Percentiles rank a stretch among this genome's conserved stretches.
phyloP scores from a whole-genome alignment of 192 early-diverging fungal species.

The Backusella tuberculispora region DNA sequence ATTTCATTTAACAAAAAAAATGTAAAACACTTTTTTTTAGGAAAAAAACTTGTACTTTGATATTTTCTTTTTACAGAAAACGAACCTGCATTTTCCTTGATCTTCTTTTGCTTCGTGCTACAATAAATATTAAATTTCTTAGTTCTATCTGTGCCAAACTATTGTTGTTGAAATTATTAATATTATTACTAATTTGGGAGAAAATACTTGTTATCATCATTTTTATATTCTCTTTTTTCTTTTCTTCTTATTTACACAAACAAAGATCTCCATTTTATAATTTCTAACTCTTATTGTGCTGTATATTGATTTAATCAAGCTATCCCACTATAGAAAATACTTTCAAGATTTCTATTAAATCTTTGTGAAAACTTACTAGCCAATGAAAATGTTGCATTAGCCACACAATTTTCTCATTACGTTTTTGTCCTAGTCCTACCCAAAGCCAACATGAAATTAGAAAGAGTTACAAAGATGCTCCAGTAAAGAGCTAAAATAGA shows the following conservation, averaged over 20 bases:
- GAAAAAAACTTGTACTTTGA: too few species aligned
- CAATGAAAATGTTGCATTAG: neutral
- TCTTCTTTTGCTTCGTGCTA: neutral
- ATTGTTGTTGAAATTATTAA: neutral
- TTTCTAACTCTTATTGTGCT: neutral
- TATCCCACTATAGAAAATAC: neutral
- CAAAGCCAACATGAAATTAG: neutral
- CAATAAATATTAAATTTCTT: neutral
- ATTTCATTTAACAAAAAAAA: conserved; percentile 4
- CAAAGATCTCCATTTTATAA: neutral
- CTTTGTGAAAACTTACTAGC: neutral
- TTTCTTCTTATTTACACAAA: too few species aligned
- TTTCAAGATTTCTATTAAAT: neutral
- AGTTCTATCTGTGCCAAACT: neutral
- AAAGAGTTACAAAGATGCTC: neutral
- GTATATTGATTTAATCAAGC: neutral
- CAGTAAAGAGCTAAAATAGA: neutral
- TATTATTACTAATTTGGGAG: neutral
- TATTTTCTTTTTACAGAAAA: neutral
- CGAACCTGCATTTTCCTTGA: neutral
- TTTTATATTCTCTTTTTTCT: neutral
- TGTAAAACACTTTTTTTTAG: neutral
- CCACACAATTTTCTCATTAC: neutral
- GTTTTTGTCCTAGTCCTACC: neutral
- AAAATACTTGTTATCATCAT: neutral